phyloP scores from a whole-genome alignment of 805 yeast species.

The Metschnikowia picachoensis region DNA sequence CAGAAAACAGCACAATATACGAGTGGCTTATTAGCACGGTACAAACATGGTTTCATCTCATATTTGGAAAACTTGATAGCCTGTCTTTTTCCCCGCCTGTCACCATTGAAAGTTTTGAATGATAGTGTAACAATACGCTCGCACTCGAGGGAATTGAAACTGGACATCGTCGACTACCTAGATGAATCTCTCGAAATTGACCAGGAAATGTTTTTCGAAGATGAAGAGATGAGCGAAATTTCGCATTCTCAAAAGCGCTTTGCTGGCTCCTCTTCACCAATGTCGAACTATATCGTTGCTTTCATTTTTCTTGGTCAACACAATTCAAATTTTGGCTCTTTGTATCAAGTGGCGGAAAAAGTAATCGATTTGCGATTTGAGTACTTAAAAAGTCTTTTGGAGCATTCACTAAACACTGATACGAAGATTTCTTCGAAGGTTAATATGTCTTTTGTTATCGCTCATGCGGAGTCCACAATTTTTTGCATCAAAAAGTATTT shows the following conservation, averaged over 20 bases:
- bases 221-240: slow-evolving; percentile 5
- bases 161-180: slow-evolving; percentile 16
- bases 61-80: slow-evolving; percentile 28
- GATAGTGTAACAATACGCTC: neutral
- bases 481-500: slow-evolving; percentile 25
- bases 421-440: slow-evolving; percentile 10
- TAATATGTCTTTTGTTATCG: slow-evolving; percentile 28
- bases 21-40: slow-evolving; percentile 14
- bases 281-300: slow-evolving; percentile 30
- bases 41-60: slow-evolving; percentile 23
- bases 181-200: slow-evolving; percentile 14
- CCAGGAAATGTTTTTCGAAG: slow-evolving; percentile 6
- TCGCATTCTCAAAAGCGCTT: neutral
- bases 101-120: neutral
- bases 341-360: slow-evolving; percentile 20
- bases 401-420: neutral
- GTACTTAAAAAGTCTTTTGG: slow-evolving; percentile 13
- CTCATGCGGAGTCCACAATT: slow-evolving; percentile 34
- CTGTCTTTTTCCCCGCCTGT: slow-evolving; percentile 17
- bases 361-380: slow-evolving; percentile 24
- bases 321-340: slow-evolving; percentile 15
- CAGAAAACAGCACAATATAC: slow-evolving; percentile 14
- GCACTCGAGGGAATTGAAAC: slow-evolving; percentile 11
- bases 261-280: slow-evolving; percentile 19
- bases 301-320: slow-evolving; percentile 27